phyloP scores from a whole-genome alignment of 176 grass and related monocot species.

The Musa itinerans region DNA sequence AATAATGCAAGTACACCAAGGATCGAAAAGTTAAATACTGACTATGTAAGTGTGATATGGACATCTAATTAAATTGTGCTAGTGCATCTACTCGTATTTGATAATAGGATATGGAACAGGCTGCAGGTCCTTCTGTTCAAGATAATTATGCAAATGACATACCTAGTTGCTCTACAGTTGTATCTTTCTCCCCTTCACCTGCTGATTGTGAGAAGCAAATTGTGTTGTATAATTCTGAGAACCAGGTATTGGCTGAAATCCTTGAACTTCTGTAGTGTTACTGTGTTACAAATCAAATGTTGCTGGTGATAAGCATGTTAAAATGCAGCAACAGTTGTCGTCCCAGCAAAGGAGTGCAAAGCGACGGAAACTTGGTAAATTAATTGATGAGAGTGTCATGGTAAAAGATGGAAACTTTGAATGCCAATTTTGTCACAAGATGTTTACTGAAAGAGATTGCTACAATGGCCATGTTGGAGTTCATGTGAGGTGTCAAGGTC shows the following conservation, averaged over 20 bases:
- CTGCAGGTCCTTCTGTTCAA: constrained; percentile 34
- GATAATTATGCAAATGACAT: constrained; percentile 26
- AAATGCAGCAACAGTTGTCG: constrained; percentile 48
- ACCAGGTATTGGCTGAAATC: constrained; percentile 13
- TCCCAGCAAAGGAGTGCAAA: constrained; percentile 53
- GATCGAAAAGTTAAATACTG: constrained; percentile 29
- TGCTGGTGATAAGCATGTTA: constrained; percentile 32
- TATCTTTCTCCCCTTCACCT: constrained; percentile 20
- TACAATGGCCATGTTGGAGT: constrained; percentile 63
- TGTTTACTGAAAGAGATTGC: constrained; percentile 51
- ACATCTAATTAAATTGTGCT: constrained; percentile 25
- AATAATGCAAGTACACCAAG: constrained; percentile 18
- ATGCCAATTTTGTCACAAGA: constrained; percentile 70
- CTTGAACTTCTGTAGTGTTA: constrained; percentile 30
- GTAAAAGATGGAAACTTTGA: constrained; percentile 69
- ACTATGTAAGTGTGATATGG: constrained; percentile 49
- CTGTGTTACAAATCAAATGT: constrained; percentile 48
- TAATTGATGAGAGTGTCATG: constrained; percentile 30
- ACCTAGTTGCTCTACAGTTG: constrained; percentile 19
- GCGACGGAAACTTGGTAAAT: constrained; percentile 45
- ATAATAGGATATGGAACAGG: constrained; percentile 29
- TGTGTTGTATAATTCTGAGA: constrained; percentile 17
- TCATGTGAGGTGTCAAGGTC: constrained; percentile 61
- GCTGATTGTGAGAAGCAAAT: constrained; percentile 33
- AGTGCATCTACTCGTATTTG: constrained; percentile 14